Percentiles rank a stretch among this genome's conserved stretches.
phyloP scores from a whole-genome alignment of 148 eudicot genomes.

The Vaccinium darrowii region DNA sequence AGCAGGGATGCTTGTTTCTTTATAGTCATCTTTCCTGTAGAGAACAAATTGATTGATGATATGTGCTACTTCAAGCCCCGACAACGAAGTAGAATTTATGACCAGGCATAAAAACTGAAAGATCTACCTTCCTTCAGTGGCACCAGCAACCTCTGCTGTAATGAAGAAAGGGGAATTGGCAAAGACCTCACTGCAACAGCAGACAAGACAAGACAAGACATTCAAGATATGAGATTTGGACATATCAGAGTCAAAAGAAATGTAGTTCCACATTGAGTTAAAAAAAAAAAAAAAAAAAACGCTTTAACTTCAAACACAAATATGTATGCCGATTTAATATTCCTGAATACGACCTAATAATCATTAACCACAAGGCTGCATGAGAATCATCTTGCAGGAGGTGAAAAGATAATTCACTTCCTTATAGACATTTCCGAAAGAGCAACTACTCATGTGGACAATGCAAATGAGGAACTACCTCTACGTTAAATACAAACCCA shows the following conservation, averaged over 20 bases:
- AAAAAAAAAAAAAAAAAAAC: neutral
- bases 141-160: constrained; percentile 81
- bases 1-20: constrained; percentile 75
- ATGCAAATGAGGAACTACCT: neutral
- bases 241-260: neutral
- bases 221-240: constrained; percentile 18
- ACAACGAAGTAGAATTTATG: neutral
- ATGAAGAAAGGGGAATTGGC: constrained; percentile 96
- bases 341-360: neutral
- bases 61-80: neutral
- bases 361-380: neutral
- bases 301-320: neutral
- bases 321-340: neutral
- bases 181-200: constrained; percentile 75
- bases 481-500: too few species aligned
- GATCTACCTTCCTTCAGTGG: constrained; percentile 61
- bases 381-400: neutral
- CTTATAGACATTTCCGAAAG: neutral
- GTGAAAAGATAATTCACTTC: neutral
- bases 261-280: neutral
- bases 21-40: constrained; percentile 58
- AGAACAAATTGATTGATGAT: constrained; percentile 5
- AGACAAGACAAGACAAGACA: neutral
- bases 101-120: neutral
- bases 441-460: neutral